These are phyloP conservation scores for Corymbia citriodora DNA, from an alignment of 441 rosid genomes.

Conservation along the genomic window DNA sequence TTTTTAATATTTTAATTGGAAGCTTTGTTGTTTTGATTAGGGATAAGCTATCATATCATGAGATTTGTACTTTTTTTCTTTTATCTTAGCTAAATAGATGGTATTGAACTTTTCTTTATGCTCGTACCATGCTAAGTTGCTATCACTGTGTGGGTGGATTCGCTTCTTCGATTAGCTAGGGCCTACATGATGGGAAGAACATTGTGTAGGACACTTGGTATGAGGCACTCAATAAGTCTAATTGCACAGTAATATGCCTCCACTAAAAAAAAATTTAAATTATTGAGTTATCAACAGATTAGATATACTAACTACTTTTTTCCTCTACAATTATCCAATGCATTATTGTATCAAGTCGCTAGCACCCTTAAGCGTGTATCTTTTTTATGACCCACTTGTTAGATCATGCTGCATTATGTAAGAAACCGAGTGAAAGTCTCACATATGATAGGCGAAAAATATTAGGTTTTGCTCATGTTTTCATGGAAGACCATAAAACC, in stretches of 20 bases:
- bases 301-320: background rate
- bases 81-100: background rate
- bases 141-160: background rate
- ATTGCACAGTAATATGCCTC: background rate
- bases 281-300: background rate
- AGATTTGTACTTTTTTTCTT: background rate
- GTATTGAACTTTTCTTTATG: background rate
- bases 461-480: background rate
- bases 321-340: background rate
- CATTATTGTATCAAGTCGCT: background rate
- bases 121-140: background rate
- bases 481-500: background rate
- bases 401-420: background rate
- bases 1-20: background rate
- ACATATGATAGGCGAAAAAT: background rate
- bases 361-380: background rate
- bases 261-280: background rate
- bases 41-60: background rate
- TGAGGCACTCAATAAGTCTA: background rate
- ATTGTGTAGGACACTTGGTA: background rate
- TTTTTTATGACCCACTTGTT: background rate
- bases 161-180: background rate
- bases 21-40: background rate
- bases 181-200: background rate
- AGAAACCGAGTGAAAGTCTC: background rate